Evolutionary conservation across 1,284 basidiomycete genomes (phyloP).

Genomic region (Entoloma clypeatum): DNA sequence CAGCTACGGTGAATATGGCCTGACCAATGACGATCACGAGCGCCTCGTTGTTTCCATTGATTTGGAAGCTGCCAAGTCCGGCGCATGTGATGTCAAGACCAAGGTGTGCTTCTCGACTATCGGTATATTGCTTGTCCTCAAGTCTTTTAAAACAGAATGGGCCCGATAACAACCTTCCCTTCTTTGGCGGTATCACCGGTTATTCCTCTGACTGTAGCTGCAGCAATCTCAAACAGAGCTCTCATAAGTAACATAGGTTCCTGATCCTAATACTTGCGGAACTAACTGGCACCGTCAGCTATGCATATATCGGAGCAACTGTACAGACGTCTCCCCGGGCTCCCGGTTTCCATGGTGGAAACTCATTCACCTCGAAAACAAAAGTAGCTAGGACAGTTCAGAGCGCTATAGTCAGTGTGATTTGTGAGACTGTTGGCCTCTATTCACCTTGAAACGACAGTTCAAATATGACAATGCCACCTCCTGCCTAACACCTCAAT

Average conservation of each 20-base stretch:
- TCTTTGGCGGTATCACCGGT: conserved; percentile 15
- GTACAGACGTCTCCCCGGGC: conserved; percentile 11
- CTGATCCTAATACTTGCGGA: background rate
- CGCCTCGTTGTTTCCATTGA: conserved; percentile 15
- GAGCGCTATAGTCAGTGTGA: conserved; percentile 17
- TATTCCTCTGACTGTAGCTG: conserved; percentile 7
- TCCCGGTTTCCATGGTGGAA: conserved; percentile 4
- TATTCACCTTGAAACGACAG: background rate
- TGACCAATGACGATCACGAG: background rate
- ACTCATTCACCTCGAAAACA: conserved; percentile 11
- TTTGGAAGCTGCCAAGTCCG: conserved; percentile 6
- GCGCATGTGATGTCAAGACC: conserved; percentile 11
- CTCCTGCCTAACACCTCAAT: conserved; percentile 9
- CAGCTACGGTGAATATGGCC: conserved; percentile 10
- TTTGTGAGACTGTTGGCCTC: background rate
- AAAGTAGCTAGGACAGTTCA: conserved; percentile 6
- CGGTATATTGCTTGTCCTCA: no score
- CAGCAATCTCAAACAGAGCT: background rate
- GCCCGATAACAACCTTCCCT: conserved; percentile 12
- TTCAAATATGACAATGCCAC: conserved; percentile 8
- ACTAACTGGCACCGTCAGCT: conserved; percentile 7
- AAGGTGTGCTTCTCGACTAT: conserved; percentile 5
- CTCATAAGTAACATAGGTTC: conserved; percentile 8
- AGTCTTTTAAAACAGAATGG: conserved; percentile 12
- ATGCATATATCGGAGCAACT: conserved; percentile 14